phyloP scores from a whole-genome alignment of 768 basidiomycete genomes.

The Lactarius vividus region DNA sequence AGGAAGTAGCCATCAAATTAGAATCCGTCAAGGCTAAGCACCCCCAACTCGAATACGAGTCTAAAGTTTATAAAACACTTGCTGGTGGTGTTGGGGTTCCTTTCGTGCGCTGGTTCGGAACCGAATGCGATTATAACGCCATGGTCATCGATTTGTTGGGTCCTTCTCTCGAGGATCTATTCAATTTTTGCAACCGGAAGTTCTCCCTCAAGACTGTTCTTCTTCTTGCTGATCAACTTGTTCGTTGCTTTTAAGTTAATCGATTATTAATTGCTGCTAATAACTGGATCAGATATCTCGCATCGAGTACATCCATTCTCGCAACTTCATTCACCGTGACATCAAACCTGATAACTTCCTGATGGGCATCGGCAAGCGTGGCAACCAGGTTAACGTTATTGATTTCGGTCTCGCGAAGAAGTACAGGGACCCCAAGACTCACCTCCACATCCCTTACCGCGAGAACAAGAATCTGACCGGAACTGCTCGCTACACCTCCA shows the following conservation, averaged over 20 bases:
- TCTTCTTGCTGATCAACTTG: conserved; percentile 93
- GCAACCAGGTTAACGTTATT: conserved; percentile 99
- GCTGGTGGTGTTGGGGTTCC: conserved; percentile 99
- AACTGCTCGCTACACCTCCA: conserved; percentile 97
- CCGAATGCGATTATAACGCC: conserved; percentile 98
- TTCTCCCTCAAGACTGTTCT: conserved; percentile 97
- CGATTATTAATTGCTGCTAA: conserved; percentile 9
- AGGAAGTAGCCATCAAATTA: conserved; percentile 99
- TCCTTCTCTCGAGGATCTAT: conserved; percentile 85
- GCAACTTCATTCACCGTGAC: conserved; percentile 96
- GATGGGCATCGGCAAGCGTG: conserved; percentile 99
- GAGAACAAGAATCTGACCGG: conserved; percentile 99
- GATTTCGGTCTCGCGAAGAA: conserved; percentile 99
- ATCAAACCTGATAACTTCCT: conserved; percentile 99
- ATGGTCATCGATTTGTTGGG: conserved; percentile 98
- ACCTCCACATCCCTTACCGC: conserved; percentile 98
- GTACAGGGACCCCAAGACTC: conserved; percentile 99
- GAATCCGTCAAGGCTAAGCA: conserved; percentile 99
- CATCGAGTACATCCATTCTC: conserved; percentile 98
- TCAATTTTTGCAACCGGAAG: conserved; percentile 97
- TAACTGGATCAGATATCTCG: conserved; percentile 75
- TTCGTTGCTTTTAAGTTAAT: conserved; percentile 39
- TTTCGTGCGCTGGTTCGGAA: conserved; percentile 93
- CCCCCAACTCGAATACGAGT: conserved; percentile 99
- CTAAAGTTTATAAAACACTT: conserved; percentile 93